Evolutionary conservation across 2,329 filamentous ascomycete genomes (phyloP), one percentile per base, ranked within the genome.

Genomic region (Pseudogymnoascus sp.): DNA sequence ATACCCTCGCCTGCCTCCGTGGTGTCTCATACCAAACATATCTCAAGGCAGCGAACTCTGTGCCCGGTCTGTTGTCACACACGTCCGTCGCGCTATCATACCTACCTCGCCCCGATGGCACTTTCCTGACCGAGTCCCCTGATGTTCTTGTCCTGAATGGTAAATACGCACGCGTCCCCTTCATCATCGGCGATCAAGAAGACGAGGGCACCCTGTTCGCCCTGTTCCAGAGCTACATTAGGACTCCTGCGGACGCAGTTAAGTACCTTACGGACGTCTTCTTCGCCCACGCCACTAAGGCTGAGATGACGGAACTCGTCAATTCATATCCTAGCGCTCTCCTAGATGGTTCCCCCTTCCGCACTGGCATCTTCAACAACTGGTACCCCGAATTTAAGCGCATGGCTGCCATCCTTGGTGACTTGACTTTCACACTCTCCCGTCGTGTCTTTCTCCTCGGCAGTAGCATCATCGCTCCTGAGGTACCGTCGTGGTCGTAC

Each of bases 161-260:
- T 12, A 78, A 79, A 64, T 86, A 83, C 65, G 79, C 84, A 6
- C 77, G 79, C 10, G 80, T 87, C 0, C 85, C 85, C 1, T 80
- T 87, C 70, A 87, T 87, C 62, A 81, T 88, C 39, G 88, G 89
- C 42, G 82, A 90, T 69, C 87, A 91, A 72, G 88, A 92, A 76
- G 89, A 93, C 69, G 89, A 93, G 73, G 88, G 89, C 15, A 91
- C 89, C 0, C 73, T 92, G 1, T 91, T 92, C 70, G 78, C 85
- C 4, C 77, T 92, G 35, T 86, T 87, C 72, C 87, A 89, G 66
- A 70, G 74, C 33, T 39, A 27, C 18, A 75, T 92, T 59, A 88
- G 83, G 8, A 87, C 80, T 1, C 83, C 79, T 0, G 74, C 74
- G 1, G 74, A 84, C 5, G 67, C 92, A 0, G 78, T 84, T 35